phyloP scores from a whole-genome alignment of 73 alveolate genomes.

The Paramecium primaurelia region DNA sequence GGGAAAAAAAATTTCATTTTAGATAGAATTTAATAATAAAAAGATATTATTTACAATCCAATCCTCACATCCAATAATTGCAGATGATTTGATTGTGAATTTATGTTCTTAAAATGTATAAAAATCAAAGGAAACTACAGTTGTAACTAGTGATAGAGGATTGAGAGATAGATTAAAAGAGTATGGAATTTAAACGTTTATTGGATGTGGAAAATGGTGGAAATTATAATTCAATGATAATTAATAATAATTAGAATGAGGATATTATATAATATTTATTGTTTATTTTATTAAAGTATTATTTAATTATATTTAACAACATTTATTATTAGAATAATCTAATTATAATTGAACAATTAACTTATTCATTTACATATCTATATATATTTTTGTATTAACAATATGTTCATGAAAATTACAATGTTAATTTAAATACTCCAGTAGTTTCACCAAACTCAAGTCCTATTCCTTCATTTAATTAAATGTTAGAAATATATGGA shows the following conservation, averaged over 20 bases:
- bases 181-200: neutral
- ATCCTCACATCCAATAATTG: neutral
- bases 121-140: neutral
- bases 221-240: neutral
- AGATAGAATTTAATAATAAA: neutral
- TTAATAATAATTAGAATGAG: neutral
- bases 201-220: conserved; percentile 45
- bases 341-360: too few species aligned
- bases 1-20: neutral
- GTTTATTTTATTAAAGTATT: too few species aligned
- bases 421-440: neutral
- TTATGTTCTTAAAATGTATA: neutral
- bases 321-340: too few species aligned
- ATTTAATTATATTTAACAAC: too few species aligned
- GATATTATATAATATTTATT: neutral
- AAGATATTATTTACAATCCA: neutral
- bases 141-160: conserved; percentile 46
- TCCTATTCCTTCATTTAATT: conserved; percentile 25
- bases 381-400: neutral
- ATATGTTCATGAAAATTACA: neutral
- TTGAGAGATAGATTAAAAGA: conserved; percentile 13
- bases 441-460: conserved; percentile 19
- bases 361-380: too few species aligned
- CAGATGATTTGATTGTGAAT: neutral
- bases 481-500: neutral